These are phyloP conservation scores for Sclerospora graminicola DNA, from an alignment of 352 stramenopile genomes.

Conservation along the genomic window DNA sequence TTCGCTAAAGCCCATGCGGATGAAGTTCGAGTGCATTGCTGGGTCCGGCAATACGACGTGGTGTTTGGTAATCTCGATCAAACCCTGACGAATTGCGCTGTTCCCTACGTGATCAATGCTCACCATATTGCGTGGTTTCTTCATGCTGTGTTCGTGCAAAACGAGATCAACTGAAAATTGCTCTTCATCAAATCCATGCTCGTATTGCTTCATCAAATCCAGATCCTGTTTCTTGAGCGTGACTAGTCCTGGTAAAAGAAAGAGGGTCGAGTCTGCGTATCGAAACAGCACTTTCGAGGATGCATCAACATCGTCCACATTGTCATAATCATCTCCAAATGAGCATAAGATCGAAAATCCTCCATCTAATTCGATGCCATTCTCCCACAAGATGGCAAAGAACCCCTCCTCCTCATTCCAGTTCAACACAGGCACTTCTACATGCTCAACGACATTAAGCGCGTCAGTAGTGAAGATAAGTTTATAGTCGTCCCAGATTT, in stretches of 20 bases:
- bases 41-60: slow-evolving; percentile 66
- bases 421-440: slow-evolving; percentile 43
- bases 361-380: slow-evolving; percentile 59
- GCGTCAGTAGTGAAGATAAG: slow-evolving; percentile 54
- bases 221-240: slow-evolving; percentile 64
- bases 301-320: slow-evolving; percentile 40
- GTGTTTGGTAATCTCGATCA: slow-evolving; percentile 76
- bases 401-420: slow-evolving; percentile 78
- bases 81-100: slow-evolving; percentile 48
- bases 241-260: slow-evolving; percentile 51
- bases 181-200: slow-evolving; percentile 73
- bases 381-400: slow-evolving; percentile 72
- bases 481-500: slow-evolving; percentile 78
- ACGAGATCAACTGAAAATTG: slow-evolving; percentile 74
- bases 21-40: slow-evolving; percentile 73
- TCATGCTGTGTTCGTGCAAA: slow-evolving; percentile 45
- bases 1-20: slow-evolving; percentile 68
- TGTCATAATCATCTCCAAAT: slow-evolving; percentile 70
- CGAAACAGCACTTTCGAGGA: slow-evolving; percentile 65
- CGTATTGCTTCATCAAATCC: slow-evolving; percentile 82
- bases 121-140: slow-evolving; percentile 26
- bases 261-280: slow-evolving; percentile 76
- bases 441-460: slow-evolving; percentile 4
- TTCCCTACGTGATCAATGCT: slow-evolving; percentile 60
- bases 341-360: slow-evolving; percentile 80